Conservation (phyloP, 345 rosid species). For the Hibiscus tridactylites region DNA sequence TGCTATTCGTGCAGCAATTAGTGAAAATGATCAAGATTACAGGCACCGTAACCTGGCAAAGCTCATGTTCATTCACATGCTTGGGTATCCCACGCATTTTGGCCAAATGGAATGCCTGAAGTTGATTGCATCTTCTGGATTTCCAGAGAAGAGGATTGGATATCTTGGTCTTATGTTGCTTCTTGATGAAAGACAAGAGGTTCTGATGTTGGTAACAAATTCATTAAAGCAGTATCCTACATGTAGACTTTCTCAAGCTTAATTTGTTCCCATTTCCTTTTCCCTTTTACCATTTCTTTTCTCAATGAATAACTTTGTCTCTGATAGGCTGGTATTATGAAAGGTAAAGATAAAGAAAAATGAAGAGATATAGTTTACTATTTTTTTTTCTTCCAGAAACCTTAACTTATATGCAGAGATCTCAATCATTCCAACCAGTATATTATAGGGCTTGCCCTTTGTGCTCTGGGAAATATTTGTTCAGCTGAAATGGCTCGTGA, state of each 20-base stretch:
- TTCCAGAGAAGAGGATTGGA: conserved; percentile 99
- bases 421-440: conserved; percentile 96
- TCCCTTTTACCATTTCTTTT: conserved; percentile 2
- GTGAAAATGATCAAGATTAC: conserved; percentile 85
- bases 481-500: conserved; percentile 99
- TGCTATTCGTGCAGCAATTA: conserved; percentile 77
- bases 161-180: conserved; percentile 97
- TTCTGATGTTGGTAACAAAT: conserved; percentile 96
- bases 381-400: conserved; percentile 25
- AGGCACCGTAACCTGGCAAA: conserved; percentile 94
- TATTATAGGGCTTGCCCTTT: conserved; percentile 95
- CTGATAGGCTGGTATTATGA: not conserved
- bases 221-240: conserved; percentile 97
- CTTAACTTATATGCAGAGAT: conserved; percentile 78
- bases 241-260: not conserved
- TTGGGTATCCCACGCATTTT: conserved; percentile 98
- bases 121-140: conserved; percentile 88
- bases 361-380: conserved; percentile 2
- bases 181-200: conserved; percentile 99
- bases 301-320: not conserved
- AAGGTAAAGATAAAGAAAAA: not conserved
- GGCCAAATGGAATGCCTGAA: conserved; percentile 99
- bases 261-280: not conserved
- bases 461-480: conserved; percentile 98
- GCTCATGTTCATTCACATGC: conserved; percentile 99